Conservation (phyloP, 306 rosid genomes). For the Arachis stenosperma region DNA sequence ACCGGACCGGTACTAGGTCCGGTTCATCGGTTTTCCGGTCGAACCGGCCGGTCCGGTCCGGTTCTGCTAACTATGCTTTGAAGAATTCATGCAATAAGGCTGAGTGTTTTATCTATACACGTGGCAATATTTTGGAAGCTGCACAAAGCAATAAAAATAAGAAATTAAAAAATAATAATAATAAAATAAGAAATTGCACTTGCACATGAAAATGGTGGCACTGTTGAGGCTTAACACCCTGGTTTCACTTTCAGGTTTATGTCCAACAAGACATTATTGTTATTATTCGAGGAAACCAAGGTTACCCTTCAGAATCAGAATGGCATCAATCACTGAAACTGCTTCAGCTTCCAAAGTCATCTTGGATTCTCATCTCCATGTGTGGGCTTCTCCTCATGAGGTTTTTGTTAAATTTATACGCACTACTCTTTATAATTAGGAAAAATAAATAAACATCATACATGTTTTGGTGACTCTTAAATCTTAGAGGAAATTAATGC, state of each 20-base stretch:
- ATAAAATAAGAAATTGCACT: not conserved
- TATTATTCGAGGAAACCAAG: constrained; percentile 27
- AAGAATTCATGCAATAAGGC: too few relatives aligned
- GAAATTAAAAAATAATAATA: not conserved
- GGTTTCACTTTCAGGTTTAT: constrained; percentile 39
- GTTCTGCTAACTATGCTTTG: too few relatives aligned
- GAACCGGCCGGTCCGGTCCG: too few relatives aligned
- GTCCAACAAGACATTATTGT: not conserved
- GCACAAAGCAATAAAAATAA: not conserved
- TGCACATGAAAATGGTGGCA: constrained; percentile 3
- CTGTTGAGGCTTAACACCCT: constrained; percentile 9
- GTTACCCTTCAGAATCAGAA: constrained; percentile 15
- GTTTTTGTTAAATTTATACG: not conserved
- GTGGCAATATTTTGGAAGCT: not conserved
- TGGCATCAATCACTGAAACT: not conserved
- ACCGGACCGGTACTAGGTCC: too few relatives aligned
- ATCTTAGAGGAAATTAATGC: not conserved
- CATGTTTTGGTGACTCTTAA: not conserved
- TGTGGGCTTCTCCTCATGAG: constrained; percentile 76
- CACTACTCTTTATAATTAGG: not conserved
- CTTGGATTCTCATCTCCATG: constrained; percentile 86
- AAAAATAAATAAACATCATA: not conserved
- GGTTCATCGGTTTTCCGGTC: too few relatives aligned
- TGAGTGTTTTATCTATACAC: not conserved
- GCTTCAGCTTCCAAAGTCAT: constrained; percentile 44